Percentiles rank a stretch among this genome's conserved stretches.
Conservation (phyloP, 2,329 filamentous ascomycete genomes). For the Aspergillus brasiliensis region DNA sequence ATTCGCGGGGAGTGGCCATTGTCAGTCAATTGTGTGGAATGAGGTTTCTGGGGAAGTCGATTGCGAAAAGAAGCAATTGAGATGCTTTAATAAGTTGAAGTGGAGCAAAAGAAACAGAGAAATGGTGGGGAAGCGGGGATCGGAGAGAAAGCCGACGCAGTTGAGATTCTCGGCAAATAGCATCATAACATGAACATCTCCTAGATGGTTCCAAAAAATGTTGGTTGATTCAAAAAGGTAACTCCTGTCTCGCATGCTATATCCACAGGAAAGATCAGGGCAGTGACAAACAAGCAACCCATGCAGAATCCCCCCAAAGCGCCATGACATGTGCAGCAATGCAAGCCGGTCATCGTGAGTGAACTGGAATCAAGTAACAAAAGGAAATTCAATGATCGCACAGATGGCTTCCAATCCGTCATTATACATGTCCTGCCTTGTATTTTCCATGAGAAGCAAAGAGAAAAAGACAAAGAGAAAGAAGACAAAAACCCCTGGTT, state of each 20-base stretch:
- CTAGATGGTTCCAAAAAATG: neutral
- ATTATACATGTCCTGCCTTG: conserved; percentile 22
- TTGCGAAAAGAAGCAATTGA: neutral
- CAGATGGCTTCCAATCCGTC: conserved; percentile 23
- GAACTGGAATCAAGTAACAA: conserved; percentile 5
- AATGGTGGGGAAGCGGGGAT: neutral
- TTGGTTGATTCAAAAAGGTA: conserved; percentile 5
- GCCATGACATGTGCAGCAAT: conserved; percentile 30
- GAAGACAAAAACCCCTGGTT: neutral
- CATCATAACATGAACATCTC: neutral
- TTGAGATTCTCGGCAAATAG: neutral
- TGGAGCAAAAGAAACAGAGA: conserved; percentile 16
- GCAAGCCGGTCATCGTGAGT: conserved; percentile 23
- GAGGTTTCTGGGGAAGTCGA: neutral
- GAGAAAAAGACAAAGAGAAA: conserved; percentile 12
- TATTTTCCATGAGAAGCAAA: conserved; percentile 12
- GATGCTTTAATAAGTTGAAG: neutral
- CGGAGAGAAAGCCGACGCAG: conserved; percentile 24
- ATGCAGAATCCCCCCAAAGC: conserved; percentile 23
- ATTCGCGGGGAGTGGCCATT: conserved; percentile 25
- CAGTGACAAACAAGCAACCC: conserved; percentile 4
- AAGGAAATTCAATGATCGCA: conserved; percentile 20
- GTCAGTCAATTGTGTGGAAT: neutral
- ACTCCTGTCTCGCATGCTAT: conserved; percentile 10
- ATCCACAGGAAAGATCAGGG: neutral